Evolutionary conservation across 441 rosid species (phyloP).

Genomic region (Omphalea diandra): DNA sequence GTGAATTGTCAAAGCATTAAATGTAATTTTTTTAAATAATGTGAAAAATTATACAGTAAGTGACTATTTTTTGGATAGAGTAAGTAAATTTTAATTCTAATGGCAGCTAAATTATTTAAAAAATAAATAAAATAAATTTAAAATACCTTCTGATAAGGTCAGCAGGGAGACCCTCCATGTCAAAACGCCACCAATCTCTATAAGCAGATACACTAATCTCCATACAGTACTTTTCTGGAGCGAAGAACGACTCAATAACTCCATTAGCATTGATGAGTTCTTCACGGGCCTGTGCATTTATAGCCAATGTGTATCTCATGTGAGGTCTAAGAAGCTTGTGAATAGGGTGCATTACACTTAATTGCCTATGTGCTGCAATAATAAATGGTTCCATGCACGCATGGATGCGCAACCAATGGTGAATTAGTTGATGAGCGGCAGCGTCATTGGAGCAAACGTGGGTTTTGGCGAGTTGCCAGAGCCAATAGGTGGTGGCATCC

Average conservation of each 20-base stretch:
- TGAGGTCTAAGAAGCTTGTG: constrained; percentile 82
- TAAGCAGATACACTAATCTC: constrained; percentile 79
- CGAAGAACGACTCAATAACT: constrained; percentile 77
- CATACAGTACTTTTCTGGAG: constrained; percentile 76
- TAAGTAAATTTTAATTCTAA: no score
- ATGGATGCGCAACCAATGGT: constrained; percentile 77
- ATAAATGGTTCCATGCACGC: constrained; percentile 81
- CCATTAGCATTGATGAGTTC: constrained; percentile 58
- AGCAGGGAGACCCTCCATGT: constrained; percentile 74
- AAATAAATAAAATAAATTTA: no score
- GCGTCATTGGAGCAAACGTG: constrained; percentile 85
- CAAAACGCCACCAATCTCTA: constrained; percentile 64
- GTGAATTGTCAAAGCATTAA: no score
- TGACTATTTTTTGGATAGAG: no score
- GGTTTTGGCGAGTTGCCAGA: constrained; percentile 89
- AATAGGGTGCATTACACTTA: constrained; percentile 79
- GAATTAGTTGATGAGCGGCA: constrained; percentile 79
- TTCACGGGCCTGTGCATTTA: constrained; percentile 80
- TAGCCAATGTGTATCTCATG: constrained; percentile 79
- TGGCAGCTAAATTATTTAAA: no score
- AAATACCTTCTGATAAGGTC: constrained; percentile 83
- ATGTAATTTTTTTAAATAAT: no score
- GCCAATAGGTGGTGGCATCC: constrained; percentile 72
- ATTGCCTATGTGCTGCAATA: constrained; percentile 79
- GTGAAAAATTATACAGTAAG: no score